Evolutionary conservation across 2,329 filamentous ascomycete species (phyloP).

Genomic region (Aspergillus sp.): DNA sequence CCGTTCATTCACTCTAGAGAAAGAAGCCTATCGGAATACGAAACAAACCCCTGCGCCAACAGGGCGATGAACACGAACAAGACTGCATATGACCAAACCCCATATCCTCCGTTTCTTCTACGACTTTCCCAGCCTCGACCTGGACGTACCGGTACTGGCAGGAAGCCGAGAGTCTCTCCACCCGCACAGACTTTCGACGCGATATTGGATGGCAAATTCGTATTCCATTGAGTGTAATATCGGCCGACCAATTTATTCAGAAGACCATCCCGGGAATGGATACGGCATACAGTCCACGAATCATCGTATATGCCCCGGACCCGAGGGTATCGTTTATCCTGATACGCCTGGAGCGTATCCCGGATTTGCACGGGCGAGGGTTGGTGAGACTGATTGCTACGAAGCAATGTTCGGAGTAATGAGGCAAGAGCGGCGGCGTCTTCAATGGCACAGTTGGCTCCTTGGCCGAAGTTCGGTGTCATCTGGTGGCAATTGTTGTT

Average conservation of each 20-base stretch:
- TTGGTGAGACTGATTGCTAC: background rate
- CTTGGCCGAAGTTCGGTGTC: constrained; percentile 40
- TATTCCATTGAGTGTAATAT: constrained; percentile 6
- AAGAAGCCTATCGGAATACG: background rate
- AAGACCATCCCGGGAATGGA: constrained; percentile 22
- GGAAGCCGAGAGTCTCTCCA: constrained; percentile 11
- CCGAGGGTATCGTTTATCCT: constrained; percentile 13
- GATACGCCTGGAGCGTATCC: constrained; percentile 11
- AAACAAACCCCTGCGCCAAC: background rate
- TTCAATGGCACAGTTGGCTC: constrained; percentile 45
- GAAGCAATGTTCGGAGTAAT: constrained; percentile 25
- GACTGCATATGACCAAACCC: background rate
- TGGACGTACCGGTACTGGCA: constrained; percentile 13
- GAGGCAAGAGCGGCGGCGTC: constrained; percentile 34
- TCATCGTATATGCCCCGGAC: constrained; percentile 15
- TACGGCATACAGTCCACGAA: constrained; percentile 14
- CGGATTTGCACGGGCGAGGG: constrained; percentile 4
- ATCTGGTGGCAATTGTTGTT: constrained; percentile 19
- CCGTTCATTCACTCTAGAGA: background rate
- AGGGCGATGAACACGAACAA: background rate
- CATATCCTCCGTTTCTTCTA: background rate
- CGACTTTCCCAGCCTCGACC: constrained; percentile 16
- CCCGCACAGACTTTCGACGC: constrained; percentile 18
- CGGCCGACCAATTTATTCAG: constrained; percentile 18
- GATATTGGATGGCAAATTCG: background rate